phyloP scores from a whole-genome alignment of 2,329 filamentous ascomycete genomes.

The Emmonsia crescens region DNA sequence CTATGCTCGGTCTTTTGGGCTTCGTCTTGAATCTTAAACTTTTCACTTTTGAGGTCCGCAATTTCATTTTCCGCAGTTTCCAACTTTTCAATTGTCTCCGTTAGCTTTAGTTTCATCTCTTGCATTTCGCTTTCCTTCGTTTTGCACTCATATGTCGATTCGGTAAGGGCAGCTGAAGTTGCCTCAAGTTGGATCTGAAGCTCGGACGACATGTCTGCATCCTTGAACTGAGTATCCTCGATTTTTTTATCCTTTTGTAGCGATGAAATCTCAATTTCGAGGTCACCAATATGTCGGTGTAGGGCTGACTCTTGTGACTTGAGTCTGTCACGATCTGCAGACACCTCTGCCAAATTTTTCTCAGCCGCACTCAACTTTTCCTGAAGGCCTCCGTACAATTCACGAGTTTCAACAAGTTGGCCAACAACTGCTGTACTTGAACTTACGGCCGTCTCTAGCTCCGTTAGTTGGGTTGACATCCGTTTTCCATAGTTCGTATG shows the following conservation, averaged over 20 bases:
- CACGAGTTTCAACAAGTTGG: constrained; percentile 16
- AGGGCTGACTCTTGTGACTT: constrained; percentile 18
- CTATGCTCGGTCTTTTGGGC: constrained; percentile 15
- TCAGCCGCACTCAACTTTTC: constrained; percentile 14
- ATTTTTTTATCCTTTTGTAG: constrained; percentile 16
- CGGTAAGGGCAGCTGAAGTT: constrained; percentile 12
- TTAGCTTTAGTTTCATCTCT: constrained; percentile 14
- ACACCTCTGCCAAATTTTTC: constrained; percentile 12
- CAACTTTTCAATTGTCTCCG: constrained; percentile 12
- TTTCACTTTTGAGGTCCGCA: constrained; percentile 16
- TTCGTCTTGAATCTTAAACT: constrained; percentile 15
- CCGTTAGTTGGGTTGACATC: constrained; percentile 16
- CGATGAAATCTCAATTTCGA: constrained; percentile 18
- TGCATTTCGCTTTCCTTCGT: constrained; percentile 15
- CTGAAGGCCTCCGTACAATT: constrained; percentile 14
- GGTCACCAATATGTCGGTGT: constrained; percentile 17
- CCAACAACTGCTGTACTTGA: constrained; percentile 13
- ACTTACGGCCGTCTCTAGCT: constrained; percentile 13
- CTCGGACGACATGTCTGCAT: constrained; percentile 16
- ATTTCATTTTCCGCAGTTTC: constrained; percentile 14
- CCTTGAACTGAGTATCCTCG: constrained; percentile 5
- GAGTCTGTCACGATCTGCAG: constrained; percentile 3
- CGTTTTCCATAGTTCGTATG: constrained; percentile 9
- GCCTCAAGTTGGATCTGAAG: constrained; percentile 20
- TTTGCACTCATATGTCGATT: constrained; percentile 12